These are phyloP conservation scores for Pseudocercospora musae DNA, from an alignment of 2,329 filamentous ascomycete species.

Conservation along the genomic window DNA sequence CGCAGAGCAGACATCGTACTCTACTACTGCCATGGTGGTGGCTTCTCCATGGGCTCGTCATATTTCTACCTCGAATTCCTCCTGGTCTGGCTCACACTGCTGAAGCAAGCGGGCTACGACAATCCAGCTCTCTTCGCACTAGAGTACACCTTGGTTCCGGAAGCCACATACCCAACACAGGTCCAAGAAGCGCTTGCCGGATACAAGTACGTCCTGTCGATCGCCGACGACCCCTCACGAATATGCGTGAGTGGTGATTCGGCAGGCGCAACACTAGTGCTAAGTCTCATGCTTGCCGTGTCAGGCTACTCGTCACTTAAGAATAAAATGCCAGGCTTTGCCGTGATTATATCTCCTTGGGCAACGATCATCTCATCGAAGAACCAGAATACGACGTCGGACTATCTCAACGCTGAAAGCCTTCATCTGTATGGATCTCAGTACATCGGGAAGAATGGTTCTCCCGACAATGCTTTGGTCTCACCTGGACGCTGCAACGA, in stretches of 20 bases:
- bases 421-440: conserved; percentile 68
- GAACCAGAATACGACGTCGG: conserved; percentile 67
- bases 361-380: conserved; percentile 65
- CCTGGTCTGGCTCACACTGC: conserved; percentile 64
- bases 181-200: conserved; percentile 66
- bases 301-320: conserved; percentile 47
- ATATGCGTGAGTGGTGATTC: conserved; percentile 76
- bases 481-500: conserved; percentile 72
- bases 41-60: conserved; percentile 76
- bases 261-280: conserved; percentile 69
- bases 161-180: conserved; percentile 69
- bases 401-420: conserved; percentile 67
- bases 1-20: conserved; percentile 70
- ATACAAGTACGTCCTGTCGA: conserved; percentile 66
- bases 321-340: conserved; percentile 56
- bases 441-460: conserved; percentile 58
- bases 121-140: conserved; percentile 78
- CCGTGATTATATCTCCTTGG: conserved; percentile 78
- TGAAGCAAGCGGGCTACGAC: conserved; percentile 62
- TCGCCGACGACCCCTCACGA: conserved; percentile 56
- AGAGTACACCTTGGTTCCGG: conserved; percentile 77
- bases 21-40: conserved; percentile 79
- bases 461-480: conserved; percentile 54
- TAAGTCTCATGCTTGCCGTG: conserved; percentile 69
- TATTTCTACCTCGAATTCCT: conserved; percentile 87